Percentiles rank a stretch among this genome's conserved stretches.
Evolutionary conservation across 768 basidiomycete genomes (phyloP).

Genomic region (Lyophyllum shimeji): DNA sequence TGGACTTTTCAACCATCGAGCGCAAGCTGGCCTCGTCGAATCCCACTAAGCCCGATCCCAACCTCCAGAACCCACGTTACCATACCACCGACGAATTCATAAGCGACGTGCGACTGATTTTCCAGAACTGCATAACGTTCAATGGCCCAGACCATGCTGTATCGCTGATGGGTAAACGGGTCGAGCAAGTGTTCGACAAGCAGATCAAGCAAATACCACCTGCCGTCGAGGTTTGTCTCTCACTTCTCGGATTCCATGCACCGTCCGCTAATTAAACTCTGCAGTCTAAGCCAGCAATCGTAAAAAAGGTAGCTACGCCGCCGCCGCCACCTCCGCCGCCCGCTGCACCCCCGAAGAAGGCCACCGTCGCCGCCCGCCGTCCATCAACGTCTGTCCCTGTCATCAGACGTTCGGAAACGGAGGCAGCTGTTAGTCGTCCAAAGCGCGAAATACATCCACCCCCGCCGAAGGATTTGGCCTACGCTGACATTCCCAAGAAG

Average conservation of each 20-base stretch:
- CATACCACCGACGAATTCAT: slow-evolving; percentile 76
- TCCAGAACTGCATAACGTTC: slow-evolving; percentile 86
- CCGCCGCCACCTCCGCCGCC: slow-evolving; percentile 43
- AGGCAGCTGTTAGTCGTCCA: slow-evolving; percentile 65
- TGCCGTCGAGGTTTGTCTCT: slow-evolving; percentile 63
- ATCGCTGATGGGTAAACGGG: slow-evolving; percentile 72
- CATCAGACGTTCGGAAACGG: slow-evolving; percentile 77
- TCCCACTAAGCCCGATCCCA: slow-evolving; percentile 71
- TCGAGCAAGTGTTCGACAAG: slow-evolving; percentile 88
- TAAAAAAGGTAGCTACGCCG: slow-evolving; percentile 51
- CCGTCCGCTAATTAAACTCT: background rate
- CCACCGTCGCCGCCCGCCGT: slow-evolving; percentile 53
- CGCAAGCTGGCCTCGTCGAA: slow-evolving; percentile 82
- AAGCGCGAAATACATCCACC: slow-evolving; percentile 98
- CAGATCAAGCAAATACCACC: slow-evolving; percentile 81
- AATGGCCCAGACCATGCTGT: slow-evolving; percentile 91
- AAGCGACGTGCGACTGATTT: slow-evolving; percentile 82
- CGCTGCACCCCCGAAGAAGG: slow-evolving; percentile 45
- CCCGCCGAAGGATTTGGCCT: slow-evolving; percentile 86
- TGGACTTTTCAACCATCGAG: slow-evolving; percentile 94
- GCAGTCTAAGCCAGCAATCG: slow-evolving; percentile 39
- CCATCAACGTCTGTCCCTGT: slow-evolving; percentile 80
- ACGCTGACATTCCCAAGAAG: slow-evolving; percentile 75
- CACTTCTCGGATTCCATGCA: slow-evolving; percentile 2
- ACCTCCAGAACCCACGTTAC: slow-evolving; percentile 75